A percentile compares a stretch with the other conserved stretches of the same genome.
phyloP scores from a whole-genome alignment of 2,329 filamentous ascomycete species.

The Purpureocillium lavendulum region DNA sequence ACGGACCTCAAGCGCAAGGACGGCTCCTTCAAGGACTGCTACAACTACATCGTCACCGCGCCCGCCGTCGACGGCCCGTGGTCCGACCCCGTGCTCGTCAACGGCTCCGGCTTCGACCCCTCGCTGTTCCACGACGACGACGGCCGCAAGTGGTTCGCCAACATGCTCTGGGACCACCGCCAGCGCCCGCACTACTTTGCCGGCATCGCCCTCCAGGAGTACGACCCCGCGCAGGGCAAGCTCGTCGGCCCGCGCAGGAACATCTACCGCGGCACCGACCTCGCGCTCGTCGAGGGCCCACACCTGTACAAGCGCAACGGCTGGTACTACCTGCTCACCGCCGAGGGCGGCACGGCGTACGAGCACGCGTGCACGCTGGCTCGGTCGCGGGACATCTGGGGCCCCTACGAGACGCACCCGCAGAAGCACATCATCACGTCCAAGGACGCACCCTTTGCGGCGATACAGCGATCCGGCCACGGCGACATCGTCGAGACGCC shows the following conservation, averaged over 20 bases:
- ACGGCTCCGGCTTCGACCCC: constrained; percentile 56
- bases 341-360: constrained; percentile 53
- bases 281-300: constrained; percentile 47
- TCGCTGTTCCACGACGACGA: constrained; percentile 50
- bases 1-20: constrained; percentile 61
- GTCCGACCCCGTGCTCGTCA: constrained; percentile 52
- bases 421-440: constrained; percentile 48
- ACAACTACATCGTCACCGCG: constrained; percentile 54
- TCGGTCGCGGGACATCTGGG: constrained; percentile 42
- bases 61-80: constrained; percentile 48
- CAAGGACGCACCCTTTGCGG: constrained; percentile 38
- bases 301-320: constrained; percentile 50
- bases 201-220: constrained; percentile 52
- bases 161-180: constrained; percentile 49
- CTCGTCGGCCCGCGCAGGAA: constrained; percentile 48
- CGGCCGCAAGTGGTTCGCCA: constrained; percentile 47
- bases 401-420: constrained; percentile 54
- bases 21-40: constrained; percentile 55
- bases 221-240: constrained; percentile 36
- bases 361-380: constrained; percentile 54
- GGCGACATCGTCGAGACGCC: constrained; percentile 46
- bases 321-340: constrained; percentile 52
- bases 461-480: constrained; percentile 44
- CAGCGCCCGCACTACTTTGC: constrained; percentile 39
- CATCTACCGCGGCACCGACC: constrained; percentile 45